Base-by-base conservation (phyloP, 345 rosid species). In the Citrus unshiu region DNA sequence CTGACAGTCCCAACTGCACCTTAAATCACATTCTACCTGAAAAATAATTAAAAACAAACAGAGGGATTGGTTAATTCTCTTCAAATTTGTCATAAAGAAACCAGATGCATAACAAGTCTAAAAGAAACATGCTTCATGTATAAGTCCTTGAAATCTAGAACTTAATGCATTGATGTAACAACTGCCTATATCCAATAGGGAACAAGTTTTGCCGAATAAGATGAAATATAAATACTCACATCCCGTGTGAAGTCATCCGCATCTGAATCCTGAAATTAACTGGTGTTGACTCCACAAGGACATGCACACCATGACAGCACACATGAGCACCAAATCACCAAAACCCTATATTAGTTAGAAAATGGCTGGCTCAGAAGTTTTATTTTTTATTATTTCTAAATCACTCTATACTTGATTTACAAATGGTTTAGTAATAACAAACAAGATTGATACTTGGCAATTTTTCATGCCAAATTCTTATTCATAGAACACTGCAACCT, bases 11-110 rank as follows among this genome's bases (percentile, higher is more conserved):
- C 29, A 46, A 73, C 35, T 13, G 14, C 34, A 67, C 6, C 64
- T 21, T 56, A 57, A 16, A 74, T 32, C 62, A 68, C 51, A 68
- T 62, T 43, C 32, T 29, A 69, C 77, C 81, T 78, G 79, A 4
- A 40, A 74, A 56, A 21, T 19, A 25, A 68, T 6, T 2, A 24
- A 35, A 68, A 57, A 39, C 16, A 63, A 35, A 25, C 16, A 18
- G n/a, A 54, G 58, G 58, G 58, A 18, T 18, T 6, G 21, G 22
- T 54, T 19, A 54, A 54, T 19, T 54, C 58, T 18, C 58, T 54
- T 13, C 30, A 60, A 68, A 21, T 6, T 68, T 46, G 14, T 46
- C 51, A 46, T 46, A n/a, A n/a, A 3, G 73, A 54, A 54, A 18
- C 51, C 51, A 46, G 18, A 16, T 12, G 51, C 18, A 4, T 46